phyloP scores from a whole-genome alignment of 2,329 filamentous ascomycete species.

The Fusarium setosum region DNA sequence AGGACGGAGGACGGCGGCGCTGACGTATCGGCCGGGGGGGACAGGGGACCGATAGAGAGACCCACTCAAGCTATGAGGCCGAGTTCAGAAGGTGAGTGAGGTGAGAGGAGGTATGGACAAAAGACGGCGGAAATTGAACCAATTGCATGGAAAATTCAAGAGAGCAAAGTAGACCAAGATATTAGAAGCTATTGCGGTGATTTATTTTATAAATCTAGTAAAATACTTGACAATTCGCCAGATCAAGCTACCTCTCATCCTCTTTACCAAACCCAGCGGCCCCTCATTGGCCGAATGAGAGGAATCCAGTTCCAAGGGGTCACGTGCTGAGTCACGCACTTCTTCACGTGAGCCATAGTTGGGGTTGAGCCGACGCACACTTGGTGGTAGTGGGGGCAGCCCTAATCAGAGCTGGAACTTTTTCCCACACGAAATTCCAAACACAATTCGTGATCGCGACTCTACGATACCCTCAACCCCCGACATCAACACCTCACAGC shows the following conservation, averaged over 20 bases:
- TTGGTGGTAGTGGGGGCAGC: no score
- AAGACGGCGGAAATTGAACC: background rate
- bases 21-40: constrained; percentile 48
- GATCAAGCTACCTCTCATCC: background rate
- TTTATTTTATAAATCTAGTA: background rate
- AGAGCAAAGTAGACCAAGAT: background rate
- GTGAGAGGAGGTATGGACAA: background rate
- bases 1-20: constrained; percentile 40
- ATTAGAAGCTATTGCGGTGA: background rate
- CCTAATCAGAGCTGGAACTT: no score
- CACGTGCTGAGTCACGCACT: constrained; percentile 40
- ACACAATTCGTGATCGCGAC: constrained; percentile 51
- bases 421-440: constrained; percentile 54
- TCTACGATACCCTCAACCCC: constrained; percentile 54
- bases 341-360: no score
- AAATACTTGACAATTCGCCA: background rate
- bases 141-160: background rate
- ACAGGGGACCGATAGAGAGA: constrained; percentile 36
- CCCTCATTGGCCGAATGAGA: constrained; percentile 16
- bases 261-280: background rate
- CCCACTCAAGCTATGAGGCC: constrained; percentile 38
- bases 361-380: no score
- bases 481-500: constrained; percentile 61
- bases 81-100: background rate
- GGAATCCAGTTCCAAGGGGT: background rate